Percentiles rank a stretch among this genome's conserved stretches.
Evolutionary conservation across 345 rosid species (phyloP).

Genomic region (Camelina laxa): DNA sequence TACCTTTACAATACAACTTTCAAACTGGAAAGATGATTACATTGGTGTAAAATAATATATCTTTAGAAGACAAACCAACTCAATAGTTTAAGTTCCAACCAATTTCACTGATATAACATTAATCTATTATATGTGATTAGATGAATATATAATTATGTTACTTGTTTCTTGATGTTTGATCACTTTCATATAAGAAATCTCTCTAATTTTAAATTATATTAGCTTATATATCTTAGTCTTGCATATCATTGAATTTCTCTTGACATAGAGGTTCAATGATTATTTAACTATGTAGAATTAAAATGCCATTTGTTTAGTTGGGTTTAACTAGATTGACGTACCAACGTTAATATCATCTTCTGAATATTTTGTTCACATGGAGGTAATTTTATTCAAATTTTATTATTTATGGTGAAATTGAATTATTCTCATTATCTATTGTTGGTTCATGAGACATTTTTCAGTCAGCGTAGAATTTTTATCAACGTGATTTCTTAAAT

Average conservation of each 20-base stretch:
- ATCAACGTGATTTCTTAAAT: too few species aligned
- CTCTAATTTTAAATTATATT: neutral
- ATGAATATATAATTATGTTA: neutral
- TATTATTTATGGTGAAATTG: too few species aligned
- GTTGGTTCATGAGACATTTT: too few species aligned
- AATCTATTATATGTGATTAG: neutral
- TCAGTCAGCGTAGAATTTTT: too few species aligned
- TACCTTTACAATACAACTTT: neutral
- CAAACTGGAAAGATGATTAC: neutral
- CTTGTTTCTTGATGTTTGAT: too few species aligned
- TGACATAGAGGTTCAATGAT: neutral
- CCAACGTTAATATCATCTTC: too few species aligned
- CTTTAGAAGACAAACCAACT: neutral
- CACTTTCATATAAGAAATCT: neutral
- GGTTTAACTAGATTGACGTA: too few species aligned
- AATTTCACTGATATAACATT: neutral
- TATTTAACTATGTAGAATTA: neutral
- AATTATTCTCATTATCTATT: too few species aligned
- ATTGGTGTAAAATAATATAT: neutral
- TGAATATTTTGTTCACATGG: too few species aligned
- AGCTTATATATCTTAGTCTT: neutral
- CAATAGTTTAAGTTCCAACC: neutral
- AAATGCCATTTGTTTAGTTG: neutral
- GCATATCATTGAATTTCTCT: neutral
- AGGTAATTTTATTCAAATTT: too few species aligned